Percentiles rank a stretch among this genome's conserved stretches.
Evolutionary conservation across 2,329 filamentous ascomycete genomes (phyloP).

Genomic region (Fusarium mundagurra): DNA sequence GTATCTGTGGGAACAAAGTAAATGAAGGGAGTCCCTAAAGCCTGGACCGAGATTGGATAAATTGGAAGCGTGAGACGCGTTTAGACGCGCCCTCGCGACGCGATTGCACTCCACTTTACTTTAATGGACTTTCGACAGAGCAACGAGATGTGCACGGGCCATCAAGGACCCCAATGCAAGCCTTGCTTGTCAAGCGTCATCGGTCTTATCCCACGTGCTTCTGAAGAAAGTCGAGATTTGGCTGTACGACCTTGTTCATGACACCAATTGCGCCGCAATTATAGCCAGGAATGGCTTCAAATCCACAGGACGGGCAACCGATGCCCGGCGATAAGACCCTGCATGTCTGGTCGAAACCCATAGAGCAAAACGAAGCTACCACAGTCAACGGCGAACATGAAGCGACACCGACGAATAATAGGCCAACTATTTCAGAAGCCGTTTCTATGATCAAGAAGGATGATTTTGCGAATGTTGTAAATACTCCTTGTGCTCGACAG

Average conservation of each 20-base stretch:
- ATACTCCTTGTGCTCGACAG: constrained; percentile 85
- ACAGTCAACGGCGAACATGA: constrained; percentile 30
- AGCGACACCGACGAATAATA: constrained; percentile 38
- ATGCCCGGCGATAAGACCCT: constrained; percentile 46
- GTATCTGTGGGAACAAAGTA: constrained; percentile 36
- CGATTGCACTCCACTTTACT: constrained; percentile 35
- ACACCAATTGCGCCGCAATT: constrained; percentile 40
- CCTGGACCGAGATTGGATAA: constrained; percentile 42
- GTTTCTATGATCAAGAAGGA: constrained; percentile 72
- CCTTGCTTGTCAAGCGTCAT: constrained; percentile 42
- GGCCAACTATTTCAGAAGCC: constrained; percentile 64
- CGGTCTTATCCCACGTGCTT: constrained; percentile 38
- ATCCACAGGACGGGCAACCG: constrained; percentile 41
- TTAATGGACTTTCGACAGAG: constrained; percentile 47
- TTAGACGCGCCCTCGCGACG: constrained; percentile 47
- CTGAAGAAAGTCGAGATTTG: constrained; percentile 23
- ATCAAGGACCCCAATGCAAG: constrained; percentile 16
- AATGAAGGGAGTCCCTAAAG: constrained; percentile 35
- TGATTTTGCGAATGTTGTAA: constrained; percentile 78
- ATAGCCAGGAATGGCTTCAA: constrained; percentile 51
- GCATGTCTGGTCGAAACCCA: constrained; percentile 51
- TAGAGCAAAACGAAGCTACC: constrained; percentile 40
- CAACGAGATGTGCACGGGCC: constrained; percentile 36
- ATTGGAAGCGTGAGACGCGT: constrained; percentile 45
- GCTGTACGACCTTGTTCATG: constrained; percentile 36